Evolutionary conservation across 768 basidiomycete species (phyloP).

Genomic region (Leccinum imitatum): DNA sequence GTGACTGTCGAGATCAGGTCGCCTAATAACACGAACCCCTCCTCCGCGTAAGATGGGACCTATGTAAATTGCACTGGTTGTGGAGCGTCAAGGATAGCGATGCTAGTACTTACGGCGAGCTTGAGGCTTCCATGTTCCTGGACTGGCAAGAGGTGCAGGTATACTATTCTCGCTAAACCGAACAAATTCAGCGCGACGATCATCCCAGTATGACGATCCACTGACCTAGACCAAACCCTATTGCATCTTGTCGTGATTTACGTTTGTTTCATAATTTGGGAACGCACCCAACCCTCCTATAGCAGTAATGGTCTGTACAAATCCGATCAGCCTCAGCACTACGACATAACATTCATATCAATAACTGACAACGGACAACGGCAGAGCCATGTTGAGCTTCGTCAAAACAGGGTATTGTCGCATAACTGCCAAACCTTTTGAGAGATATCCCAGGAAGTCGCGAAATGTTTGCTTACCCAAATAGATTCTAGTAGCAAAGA

Average conservation of each 20-base stretch:
- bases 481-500: conserved; percentile 11
- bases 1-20: conserved; percentile 11
- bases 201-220: background rate
- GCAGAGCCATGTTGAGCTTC: background rate
- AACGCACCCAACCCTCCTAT: conserved; percentile 6
- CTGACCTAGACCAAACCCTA: conserved; percentile 11
- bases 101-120: background rate
- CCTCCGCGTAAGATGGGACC: too few relatives aligned
- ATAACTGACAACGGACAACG: conserved; percentile 7
- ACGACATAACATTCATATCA: background rate
- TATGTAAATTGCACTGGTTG: too few relatives aligned
- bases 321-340: background rate
- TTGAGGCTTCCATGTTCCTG: background rate
- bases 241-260: background rate
- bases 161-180: conserved; percentile 1
- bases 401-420: conserved; percentile 6
- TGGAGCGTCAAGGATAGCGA: too few relatives aligned
- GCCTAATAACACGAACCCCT: conserved; percentile 2
- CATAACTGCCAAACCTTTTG: conserved; percentile 2
- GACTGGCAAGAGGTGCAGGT: background rate
- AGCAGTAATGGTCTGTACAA: conserved; percentile 3
- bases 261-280: background rate
- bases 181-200: background rate
- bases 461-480: conserved; percentile 2
- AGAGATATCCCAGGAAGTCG: background rate